Evolutionary conservation across 1,139 yeast species (phyloP).

Genomic region (Zygosaccharomyces pseudobailii): DNA sequence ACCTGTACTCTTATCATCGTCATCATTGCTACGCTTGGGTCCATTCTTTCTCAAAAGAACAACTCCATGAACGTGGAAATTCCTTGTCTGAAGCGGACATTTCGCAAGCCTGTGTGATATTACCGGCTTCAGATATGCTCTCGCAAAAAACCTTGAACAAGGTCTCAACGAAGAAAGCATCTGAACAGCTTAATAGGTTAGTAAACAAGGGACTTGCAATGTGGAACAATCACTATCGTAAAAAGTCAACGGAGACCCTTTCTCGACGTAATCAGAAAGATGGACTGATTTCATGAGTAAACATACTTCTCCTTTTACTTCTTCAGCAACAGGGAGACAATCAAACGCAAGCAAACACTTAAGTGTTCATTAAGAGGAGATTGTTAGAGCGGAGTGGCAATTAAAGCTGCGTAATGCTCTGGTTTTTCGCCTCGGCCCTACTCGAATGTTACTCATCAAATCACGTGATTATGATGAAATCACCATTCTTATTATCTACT

Average conservation of each 20-base stretch:
- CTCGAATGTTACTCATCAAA: not conserved
- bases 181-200: not conserved
- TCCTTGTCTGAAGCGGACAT: slow-evolving; percentile 7
- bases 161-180: slow-evolving; percentile 6
- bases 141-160: not conserved
- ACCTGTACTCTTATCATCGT: not conserved
- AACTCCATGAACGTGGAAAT: slow-evolving; percentile 9
- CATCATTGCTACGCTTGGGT: not conserved
- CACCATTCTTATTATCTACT: too few relatives aligned
- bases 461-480: not conserved
- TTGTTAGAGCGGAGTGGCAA: slow-evolving; percentile 1
- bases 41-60: slow-evolving; percentile 7
- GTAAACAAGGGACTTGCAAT: not conserved
- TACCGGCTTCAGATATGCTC: not conserved
- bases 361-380: not conserved
- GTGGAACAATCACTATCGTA: not conserved
- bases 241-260: too few relatives aligned
- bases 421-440: not conserved
- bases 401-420: not conserved
- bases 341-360: not conserved
- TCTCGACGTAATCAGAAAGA: not conserved
- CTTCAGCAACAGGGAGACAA: not conserved
- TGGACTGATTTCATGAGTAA: not conserved
- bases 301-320: not conserved
- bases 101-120: not conserved